A percentile compares a stretch with the other conserved stretches of the same genome.
Conservation (phyloP, 768 basidiomycete species). For the Lactarius hatsudake region DNA sequence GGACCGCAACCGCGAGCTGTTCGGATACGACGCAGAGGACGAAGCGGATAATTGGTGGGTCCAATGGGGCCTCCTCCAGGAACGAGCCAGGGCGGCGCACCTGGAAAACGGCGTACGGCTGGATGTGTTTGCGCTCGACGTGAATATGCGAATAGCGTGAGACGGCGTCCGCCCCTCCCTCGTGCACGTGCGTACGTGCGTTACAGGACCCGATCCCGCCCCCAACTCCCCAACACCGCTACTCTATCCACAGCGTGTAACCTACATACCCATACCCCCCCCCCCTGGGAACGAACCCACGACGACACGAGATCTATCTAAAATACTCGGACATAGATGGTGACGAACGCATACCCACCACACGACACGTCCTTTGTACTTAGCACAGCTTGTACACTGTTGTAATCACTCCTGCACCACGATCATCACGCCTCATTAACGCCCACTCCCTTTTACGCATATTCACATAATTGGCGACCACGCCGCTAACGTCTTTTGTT, state of each 20-base stretch:
- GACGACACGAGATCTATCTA: constrained; percentile 4
- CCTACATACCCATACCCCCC: neutral
- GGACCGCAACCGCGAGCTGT: constrained; percentile 35
- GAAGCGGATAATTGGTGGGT: constrained; percentile 41
- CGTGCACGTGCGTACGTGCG: neutral
- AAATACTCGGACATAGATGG: neutral
- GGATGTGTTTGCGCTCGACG: constrained; percentile 17
- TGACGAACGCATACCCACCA: neutral
- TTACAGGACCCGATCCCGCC: neutral
- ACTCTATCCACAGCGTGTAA: neutral
- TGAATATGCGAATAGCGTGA: constrained; percentile 8
- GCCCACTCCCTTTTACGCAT: neutral
- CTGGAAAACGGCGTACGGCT: neutral
- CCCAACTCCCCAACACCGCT: neutral
- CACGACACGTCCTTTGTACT: constrained; percentile 12
- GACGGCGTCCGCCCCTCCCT: neutral
- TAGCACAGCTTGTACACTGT: constrained; percentile 13
- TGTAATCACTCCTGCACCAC: constrained; percentile 10
- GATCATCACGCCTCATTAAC: constrained; percentile 7
- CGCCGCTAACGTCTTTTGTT: constrained; percentile 2
- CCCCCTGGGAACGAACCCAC: neutral
- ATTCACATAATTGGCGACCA: neutral
- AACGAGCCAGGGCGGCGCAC: constrained; percentile 22
- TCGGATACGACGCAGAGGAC: constrained; percentile 38
- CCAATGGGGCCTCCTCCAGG: constrained; percentile 35